A percentile compares a stretch with the other conserved stretches of the same genome.
phyloP scores from a whole-genome alignment of 2,329 filamentous ascomycete genomes.

The Ustulina deusta region DNA sequence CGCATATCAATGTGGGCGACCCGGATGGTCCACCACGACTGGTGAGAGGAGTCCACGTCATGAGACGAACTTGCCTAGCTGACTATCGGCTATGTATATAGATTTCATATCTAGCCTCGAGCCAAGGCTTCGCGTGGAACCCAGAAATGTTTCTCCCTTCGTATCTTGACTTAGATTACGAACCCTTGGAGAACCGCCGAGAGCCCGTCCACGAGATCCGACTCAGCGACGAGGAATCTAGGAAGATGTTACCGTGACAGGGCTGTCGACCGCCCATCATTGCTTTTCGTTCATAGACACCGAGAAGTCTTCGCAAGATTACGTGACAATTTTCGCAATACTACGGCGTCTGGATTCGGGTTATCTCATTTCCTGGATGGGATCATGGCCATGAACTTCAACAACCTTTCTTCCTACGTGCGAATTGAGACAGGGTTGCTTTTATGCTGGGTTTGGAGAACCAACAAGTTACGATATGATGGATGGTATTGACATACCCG shows the following conservation, averaged over 20 bases:
- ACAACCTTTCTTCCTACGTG: constrained; percentile 41
- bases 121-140: constrained; percentile 87
- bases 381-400: constrained; percentile 44
- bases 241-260: constrained; percentile 73
- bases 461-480: constrained; percentile 43
- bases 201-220: constrained; percentile 84
- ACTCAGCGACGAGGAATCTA: constrained; percentile 81
- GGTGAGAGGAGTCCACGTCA: constrained; percentile 59
- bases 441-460: constrained; percentile 38
- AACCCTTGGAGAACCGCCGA: constrained; percentile 78
- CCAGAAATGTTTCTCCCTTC: constrained; percentile 86
- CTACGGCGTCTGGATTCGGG: constrained; percentile 51
- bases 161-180: constrained; percentile 79
- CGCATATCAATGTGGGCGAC: constrained; percentile 82
- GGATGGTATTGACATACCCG: constrained; percentile 40
- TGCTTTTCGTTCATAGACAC: constrained; percentile 48
- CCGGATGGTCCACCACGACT: constrained; percentile 78
- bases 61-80: constrained; percentile 32
- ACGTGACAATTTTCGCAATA: constrained; percentile 49
- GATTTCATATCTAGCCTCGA: constrained; percentile 84
- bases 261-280: constrained; percentile 12
- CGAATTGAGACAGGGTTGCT: constrained; percentile 34
- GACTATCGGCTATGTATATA: constrained; percentile 51
- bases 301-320: constrained; percentile 49
- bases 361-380: constrained; percentile 48